These are phyloP conservation scores for Stemphylium vesicarium DNA, from an alignment of 2,329 filamentous ascomycete species.

Conservation along the genomic window DNA sequence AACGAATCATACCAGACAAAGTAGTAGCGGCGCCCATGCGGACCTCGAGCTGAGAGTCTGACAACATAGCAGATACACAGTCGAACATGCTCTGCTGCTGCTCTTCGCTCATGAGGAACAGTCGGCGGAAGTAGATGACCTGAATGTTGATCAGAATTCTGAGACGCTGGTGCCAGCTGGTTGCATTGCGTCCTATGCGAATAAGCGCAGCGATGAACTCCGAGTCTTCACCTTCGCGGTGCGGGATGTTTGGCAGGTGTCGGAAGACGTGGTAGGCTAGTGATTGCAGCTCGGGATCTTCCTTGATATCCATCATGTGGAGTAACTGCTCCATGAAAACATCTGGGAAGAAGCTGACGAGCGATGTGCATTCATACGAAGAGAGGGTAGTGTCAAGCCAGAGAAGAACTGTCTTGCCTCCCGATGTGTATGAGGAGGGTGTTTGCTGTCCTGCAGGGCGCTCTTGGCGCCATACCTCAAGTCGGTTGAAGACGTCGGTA, in stretches of 20 bases:
- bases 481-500: slow-evolving; percentile 73
- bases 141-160: slow-evolving; percentile 98
- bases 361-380: slow-evolving; percentile 89
- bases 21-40: slow-evolving; percentile 91
- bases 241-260: slow-evolving; percentile 93
- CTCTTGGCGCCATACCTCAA: slow-evolving; percentile 88
- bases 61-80: slow-evolving; percentile 94
- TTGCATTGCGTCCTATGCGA: slow-evolving; percentile 80
- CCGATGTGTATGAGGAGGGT: slow-evolving; percentile 91
- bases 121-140: slow-evolving; percentile 94
- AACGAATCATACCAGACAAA: slow-evolving; percentile 95
- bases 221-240: slow-evolving; percentile 82
- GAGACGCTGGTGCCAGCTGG: slow-evolving; percentile 94
- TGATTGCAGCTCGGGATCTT: slow-evolving; percentile 93
- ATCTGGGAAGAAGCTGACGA: slow-evolving; percentile 88
- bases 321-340: slow-evolving; percentile 90
- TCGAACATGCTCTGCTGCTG: slow-evolving; percentile 84
- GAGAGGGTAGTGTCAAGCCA: slow-evolving; percentile 94
- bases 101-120: slow-evolving; percentile 79
- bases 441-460: slow-evolving; percentile 88
- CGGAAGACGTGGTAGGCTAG: slow-evolving; percentile 97
- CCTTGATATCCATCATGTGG: slow-evolving; percentile 99
- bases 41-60: slow-evolving; percentile 90
- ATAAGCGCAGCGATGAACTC: slow-evolving; percentile 86
- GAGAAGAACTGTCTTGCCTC: slow-evolving; percentile 91